These are phyloP conservation scores for Aristolochia californica DNA, from an alignment of 164 flowering plant genomes.

Conservation along the genomic window DNA sequence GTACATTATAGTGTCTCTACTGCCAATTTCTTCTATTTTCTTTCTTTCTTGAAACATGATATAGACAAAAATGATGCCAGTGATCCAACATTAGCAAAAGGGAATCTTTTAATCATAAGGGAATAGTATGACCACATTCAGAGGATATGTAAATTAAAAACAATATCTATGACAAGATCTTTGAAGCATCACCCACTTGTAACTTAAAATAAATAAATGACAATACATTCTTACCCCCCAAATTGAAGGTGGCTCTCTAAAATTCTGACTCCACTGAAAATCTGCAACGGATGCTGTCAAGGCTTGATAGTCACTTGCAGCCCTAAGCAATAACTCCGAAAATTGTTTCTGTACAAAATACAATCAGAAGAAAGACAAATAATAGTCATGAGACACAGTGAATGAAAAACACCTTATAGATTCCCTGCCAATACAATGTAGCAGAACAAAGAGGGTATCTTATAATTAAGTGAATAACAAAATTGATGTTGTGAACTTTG, in stretches of 20 bases:
- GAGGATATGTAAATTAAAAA: no score
- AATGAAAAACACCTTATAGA: not conserved
- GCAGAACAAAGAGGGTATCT: no score
- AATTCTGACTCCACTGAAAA: constrained; percentile 97
- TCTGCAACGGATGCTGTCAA: constrained; percentile 87
- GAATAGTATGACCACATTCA: no score
- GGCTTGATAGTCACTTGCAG: constrained; percentile 97
- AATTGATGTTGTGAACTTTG: no score
- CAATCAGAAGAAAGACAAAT: not conserved
- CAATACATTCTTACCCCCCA: constrained; percentile 72
- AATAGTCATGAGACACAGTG: not conserved
- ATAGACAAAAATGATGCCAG: no score
- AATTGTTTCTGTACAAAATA: constrained; percentile 71
- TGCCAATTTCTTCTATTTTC: no score
- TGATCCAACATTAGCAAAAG: no score
- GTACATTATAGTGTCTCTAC: no score
- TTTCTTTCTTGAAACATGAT: no score
- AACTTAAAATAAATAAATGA: constrained; percentile 2
- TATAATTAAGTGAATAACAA: no score
- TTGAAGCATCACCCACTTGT: constrained; percentile 94
- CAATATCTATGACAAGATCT: constrained; percentile 5
- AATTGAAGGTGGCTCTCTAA: constrained; percentile 85
- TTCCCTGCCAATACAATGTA: not conserved
- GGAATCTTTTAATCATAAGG: no score
- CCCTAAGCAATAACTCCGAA: constrained; percentile 85